phyloP scores from a whole-genome alignment of 1,139 yeast genomes.

The Yamadazyma songkhlaensis region DNA sequence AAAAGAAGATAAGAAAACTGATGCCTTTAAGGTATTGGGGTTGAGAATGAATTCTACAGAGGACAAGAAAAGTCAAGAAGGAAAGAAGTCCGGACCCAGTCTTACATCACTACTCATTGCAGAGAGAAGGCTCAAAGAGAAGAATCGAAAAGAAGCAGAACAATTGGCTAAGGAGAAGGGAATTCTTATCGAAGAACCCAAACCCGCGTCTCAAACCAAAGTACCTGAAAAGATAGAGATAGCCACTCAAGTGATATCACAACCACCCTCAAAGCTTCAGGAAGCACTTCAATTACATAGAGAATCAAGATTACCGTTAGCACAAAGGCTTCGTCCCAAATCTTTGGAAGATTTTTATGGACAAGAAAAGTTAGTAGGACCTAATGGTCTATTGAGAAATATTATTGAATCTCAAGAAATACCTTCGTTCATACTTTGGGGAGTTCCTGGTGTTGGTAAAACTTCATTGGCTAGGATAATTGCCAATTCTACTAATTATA shows the following conservation, averaged over 20 bases:
- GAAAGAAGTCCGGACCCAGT: slow-evolving; percentile 24
- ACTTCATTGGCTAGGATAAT: slow-evolving; percentile 71
- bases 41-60: slow-evolving; percentile 24
- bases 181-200: neutral
- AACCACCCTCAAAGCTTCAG: slow-evolving; percentile 14
- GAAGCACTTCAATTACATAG: slow-evolving; percentile 32
- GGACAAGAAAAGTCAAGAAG: slow-evolving; percentile 17
- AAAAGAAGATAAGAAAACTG: slow-evolving; percentile 4
- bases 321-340: slow-evolving; percentile 81
- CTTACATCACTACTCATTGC: slow-evolving; percentile 33
- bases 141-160: slow-evolving; percentile 11
- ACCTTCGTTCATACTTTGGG: slow-evolving; percentile 93
- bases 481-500: slow-evolving; percentile 50
- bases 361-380: slow-evolving; percentile 77
- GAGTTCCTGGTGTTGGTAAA: slow-evolving; percentile 95
- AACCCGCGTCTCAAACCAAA: neutral
- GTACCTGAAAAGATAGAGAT: slow-evolving; percentile 3
- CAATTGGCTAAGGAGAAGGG: slow-evolving; percentile 7
- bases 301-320: slow-evolving; percentile 65
- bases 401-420: slow-evolving; percentile 59
- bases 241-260: slow-evolving; percentile 12
- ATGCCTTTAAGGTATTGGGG: slow-evolving; percentile 30
- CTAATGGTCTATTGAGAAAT: slow-evolving; percentile 66
- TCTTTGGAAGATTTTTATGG: slow-evolving; percentile 78
- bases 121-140: slow-evolving; percentile 25